Conservation (phyloP, 2,329 filamentous ascomycete genomes). For the Colletotrichum sansevieriae region DNA sequence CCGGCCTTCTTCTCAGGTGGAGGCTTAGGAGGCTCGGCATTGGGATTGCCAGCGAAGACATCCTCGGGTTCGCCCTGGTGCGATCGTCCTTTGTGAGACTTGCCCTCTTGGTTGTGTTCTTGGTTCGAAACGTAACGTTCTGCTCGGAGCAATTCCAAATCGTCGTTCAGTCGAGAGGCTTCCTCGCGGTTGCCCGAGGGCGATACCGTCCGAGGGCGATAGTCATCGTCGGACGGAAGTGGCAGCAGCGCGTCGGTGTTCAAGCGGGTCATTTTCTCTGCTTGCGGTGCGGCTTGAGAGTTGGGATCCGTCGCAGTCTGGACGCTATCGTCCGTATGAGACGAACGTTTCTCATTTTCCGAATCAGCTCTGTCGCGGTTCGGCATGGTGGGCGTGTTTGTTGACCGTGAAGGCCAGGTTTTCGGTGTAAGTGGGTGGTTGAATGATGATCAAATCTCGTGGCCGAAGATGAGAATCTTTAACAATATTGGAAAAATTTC, state of each 20-base stretch:
- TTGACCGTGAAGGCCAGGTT: neutral
- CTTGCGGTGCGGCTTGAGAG: conserved; percentile 15
- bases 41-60: conserved; percentile 55
- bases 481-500: too few species aligned
- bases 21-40: conserved; percentile 24
- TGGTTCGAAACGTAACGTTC: conserved; percentile 61
- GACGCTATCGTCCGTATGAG: conserved; percentile 39
- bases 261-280: conserved; percentile 19
- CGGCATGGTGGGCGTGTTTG: conserved; percentile 21
- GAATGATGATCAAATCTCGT: too few species aligned
- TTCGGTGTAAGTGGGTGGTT: conserved; percentile 14
- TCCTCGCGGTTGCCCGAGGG: conserved; percentile 46
- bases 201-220: conserved; percentile 13
- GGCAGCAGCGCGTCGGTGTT: conserved; percentile 31
- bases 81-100: conserved; percentile 48
- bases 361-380: conserved; percentile 34
- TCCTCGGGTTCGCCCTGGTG: conserved; percentile 57
- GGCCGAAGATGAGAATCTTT: too few species aligned
- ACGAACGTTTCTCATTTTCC: conserved; percentile 43
- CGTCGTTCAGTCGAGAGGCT: conserved; percentile 58
- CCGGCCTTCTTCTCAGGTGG: conserved; percentile 42
- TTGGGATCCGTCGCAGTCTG: conserved; percentile 37
- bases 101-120: conserved; percentile 50
- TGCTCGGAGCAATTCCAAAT: conserved; percentile 62
- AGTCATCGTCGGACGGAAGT: conserved; percentile 2